These are phyloP conservation scores for Crithidia bombi DNA, from an alignment of 208 protist genomes.

Conservation along the genomic window DNA sequence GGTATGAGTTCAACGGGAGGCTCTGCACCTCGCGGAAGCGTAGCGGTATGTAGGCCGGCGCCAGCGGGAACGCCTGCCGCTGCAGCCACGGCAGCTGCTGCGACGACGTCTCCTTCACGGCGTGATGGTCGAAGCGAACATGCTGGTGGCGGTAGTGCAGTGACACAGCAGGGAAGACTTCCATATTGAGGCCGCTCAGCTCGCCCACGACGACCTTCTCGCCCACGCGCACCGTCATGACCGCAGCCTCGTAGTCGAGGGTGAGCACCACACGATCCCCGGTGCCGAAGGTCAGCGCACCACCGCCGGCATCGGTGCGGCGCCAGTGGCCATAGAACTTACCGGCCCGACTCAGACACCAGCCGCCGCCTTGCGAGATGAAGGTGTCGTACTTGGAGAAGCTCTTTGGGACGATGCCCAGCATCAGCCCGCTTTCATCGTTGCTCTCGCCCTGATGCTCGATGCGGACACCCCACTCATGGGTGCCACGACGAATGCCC, in stretches of 20 bases:
- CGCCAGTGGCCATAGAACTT: constrained; percentile 95
- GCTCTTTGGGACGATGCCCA: constrained; percentile 90
- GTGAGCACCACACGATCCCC: constrained; percentile 88
- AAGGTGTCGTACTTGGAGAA: constrained; percentile 94
- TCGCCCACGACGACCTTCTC: constrained; percentile 85
- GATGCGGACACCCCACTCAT: constrained; percentile 93
- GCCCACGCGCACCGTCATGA: constrained; percentile 88
- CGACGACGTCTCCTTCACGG: constrained; percentile 62
- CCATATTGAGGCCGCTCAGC: constrained; percentile 80
- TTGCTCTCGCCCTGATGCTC: constrained; percentile 92
- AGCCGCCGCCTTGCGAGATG: constrained; percentile 92
- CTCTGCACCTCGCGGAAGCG: constrained; percentile 44
- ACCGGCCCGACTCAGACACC: constrained; percentile 91
- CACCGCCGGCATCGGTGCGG: constrained; percentile 62
- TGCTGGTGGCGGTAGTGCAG: constrained; percentile 93
- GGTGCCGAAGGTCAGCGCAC: constrained; percentile 79
- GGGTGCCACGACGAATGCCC: constrained; percentile 82
- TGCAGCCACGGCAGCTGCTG: constrained; percentile 75
- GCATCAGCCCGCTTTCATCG: constrained; percentile 92
- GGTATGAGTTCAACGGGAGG: constrained; percentile 72
- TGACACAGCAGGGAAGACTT: constrained; percentile 92
- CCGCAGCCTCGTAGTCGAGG: constrained; percentile 87
- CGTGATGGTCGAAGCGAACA: constrained; percentile 90
- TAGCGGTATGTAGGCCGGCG: constrained; percentile 66
- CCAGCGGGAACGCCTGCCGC: constrained; percentile 60